Percentiles rank a stretch among this genome's conserved stretches.
Evolutionary conservation across 23 red algal genomes (phyloP).

Genomic region (Cyanidiococcus yangmingshanensis): DNA sequence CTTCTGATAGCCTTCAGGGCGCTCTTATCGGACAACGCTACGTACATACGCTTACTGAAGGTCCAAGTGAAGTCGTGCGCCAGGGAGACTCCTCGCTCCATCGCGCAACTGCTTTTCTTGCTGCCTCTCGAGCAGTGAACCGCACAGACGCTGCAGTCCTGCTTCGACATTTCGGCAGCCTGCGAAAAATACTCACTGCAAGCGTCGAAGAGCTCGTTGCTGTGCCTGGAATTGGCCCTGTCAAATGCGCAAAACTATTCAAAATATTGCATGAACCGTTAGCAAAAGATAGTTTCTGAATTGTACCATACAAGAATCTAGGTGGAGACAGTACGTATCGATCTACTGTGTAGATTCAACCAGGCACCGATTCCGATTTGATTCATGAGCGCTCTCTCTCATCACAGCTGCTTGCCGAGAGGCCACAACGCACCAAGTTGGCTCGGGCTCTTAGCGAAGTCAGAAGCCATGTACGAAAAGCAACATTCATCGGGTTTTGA

Average conservation of each 20-base stretch:
- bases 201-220: background rate
- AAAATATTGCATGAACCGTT: background rate
- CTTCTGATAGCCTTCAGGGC: slow-evolving; percentile 36
- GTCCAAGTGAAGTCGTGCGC: slow-evolving; percentile 20
- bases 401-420: too few species aligned
- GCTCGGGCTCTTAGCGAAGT: too few species aligned
- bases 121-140: slow-evolving; percentile 53
- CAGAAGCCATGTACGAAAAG: too few species aligned
- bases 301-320: too few species aligned
- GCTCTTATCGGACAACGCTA: background rate
- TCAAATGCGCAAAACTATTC: background rate
- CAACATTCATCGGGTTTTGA: too few species aligned
- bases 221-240: background rate
- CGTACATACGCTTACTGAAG: background rate
- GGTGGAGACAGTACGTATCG: too few species aligned
- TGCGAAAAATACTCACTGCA: background rate
- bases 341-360: too few species aligned
- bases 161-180: slow-evolving; percentile 45
- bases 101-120: slow-evolving; percentile 41
- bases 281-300: background rate
- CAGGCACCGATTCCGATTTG: too few species aligned
- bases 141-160: slow-evolving; percentile 65
- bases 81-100: slow-evolving; percentile 35
- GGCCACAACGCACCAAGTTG: too few species aligned
- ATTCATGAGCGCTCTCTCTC: too few species aligned